These are phyloP conservation scores for Arabidopsis suecica DNA, from an alignment of 345 rosid genomes.

Conservation along the genomic window DNA sequence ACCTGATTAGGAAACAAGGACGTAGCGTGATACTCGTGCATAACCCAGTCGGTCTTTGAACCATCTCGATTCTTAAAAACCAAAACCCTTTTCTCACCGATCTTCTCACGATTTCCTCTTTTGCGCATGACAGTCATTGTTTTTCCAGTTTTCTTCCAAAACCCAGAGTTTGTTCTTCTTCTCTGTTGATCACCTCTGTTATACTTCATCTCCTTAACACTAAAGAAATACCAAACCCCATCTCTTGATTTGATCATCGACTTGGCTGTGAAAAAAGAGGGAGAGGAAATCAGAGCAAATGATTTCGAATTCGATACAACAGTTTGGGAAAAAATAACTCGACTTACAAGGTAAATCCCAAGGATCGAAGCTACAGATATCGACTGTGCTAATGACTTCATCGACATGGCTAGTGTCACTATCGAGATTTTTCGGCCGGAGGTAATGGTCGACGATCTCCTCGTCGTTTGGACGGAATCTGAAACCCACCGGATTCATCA, in stretches of 20 bases:
- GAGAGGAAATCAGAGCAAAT: background rate
- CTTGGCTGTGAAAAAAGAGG: background rate
- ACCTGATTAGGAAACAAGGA: constrained; percentile 8
- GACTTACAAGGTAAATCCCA: constrained; percentile 52
- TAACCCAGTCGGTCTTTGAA: constrained; percentile 39
- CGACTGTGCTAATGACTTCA: constrained; percentile 45
- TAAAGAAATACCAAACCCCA: constrained; percentile 10
- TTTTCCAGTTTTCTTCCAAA: constrained; percentile 42
- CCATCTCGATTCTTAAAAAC: constrained; percentile 43
- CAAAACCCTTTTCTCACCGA: constrained; percentile 55
- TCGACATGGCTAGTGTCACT: constrained; percentile 16
- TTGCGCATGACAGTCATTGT: constrained; percentile 27
- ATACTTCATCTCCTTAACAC: constrained; percentile 29
- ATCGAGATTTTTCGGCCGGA: constrained; percentile 44
- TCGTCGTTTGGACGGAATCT: constrained; percentile 54
- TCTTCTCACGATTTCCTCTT: constrained; percentile 2
- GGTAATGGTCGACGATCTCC: constrained; percentile 47
- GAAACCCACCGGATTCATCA: constrained; percentile 34
- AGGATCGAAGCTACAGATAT: constrained; percentile 55
- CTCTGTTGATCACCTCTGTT: constrained; percentile 14
- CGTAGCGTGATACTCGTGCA: constrained; percentile 42
- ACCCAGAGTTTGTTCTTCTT: constrained; percentile 17
- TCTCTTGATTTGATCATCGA: background rate
- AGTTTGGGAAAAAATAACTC: background rate
- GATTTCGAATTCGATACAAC: background rate